Evolutionary conservation across 2,329 filamentous ascomycete genomes (phyloP).

Genomic region (Plectosphaerella plurivora): DNA sequence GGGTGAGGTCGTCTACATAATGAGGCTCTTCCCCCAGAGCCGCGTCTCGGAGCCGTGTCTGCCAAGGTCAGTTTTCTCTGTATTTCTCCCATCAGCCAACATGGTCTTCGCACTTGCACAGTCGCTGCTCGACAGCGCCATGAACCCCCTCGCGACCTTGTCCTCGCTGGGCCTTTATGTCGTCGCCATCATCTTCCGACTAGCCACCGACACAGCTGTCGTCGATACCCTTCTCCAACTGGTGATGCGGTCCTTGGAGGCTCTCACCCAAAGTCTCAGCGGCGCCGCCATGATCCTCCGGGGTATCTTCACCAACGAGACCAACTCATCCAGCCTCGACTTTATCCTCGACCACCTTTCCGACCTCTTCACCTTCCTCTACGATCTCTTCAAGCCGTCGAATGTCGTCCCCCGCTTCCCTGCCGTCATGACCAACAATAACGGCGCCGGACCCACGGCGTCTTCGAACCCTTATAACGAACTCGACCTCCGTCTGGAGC

Average conservation of each 20-base stretch:
- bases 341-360: background rate
- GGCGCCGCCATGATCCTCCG: background rate
- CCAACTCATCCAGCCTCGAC: background rate
- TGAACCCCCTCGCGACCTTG: too few species aligned
- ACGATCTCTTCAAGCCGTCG: background rate
- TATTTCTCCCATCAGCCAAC: too few species aligned
- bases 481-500: background rate
- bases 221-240: background rate
- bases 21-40: too few species aligned
- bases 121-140: too few species aligned
- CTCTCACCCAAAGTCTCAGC: background rate
- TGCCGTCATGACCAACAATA: background rate
- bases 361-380: background rate
- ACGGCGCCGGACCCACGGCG: too few species aligned
- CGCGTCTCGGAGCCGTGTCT: too few species aligned
- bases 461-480: background rate
- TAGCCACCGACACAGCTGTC: background rate
- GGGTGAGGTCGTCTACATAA: too few species aligned
- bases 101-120: too few species aligned
- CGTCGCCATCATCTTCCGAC: background rate
- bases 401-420: background rate
- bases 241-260: background rate
- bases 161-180: background rate
- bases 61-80: too few species aligned
- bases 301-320: slow-evolving; percentile 1